These are phyloP conservation scores for Cordyceps militaris DNA, from an alignment of 2,329 filamentous ascomycete genomes.

Conservation along the genomic window DNA sequence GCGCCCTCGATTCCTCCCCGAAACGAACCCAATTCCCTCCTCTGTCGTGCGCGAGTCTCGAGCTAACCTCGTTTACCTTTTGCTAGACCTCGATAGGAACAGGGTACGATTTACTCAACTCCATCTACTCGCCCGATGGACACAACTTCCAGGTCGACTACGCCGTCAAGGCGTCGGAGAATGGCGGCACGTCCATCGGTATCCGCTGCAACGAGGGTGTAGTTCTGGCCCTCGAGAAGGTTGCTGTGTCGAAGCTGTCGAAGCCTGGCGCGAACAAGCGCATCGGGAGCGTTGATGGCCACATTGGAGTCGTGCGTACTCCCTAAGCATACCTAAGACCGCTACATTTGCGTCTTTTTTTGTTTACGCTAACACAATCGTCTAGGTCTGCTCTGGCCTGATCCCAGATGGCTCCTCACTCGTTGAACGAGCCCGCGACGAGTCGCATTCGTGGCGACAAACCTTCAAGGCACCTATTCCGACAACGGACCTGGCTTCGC, in stretches of 20 bases:
- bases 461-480: slow-evolving; percentile 94
- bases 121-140: slow-evolving; percentile 97
- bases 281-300: slow-evolving; percentile 89
- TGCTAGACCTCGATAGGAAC: slow-evolving; percentile 95
- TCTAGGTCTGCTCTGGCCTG: slow-evolving; percentile 84
- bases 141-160: slow-evolving; percentile 99
- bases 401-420: slow-evolving; percentile 94
- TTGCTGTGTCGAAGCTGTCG: slow-evolving; percentile 88
- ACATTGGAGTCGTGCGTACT: slow-evolving; percentile 76
- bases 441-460: slow-evolving; percentile 83
- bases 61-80: neutral
- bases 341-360: neutral
- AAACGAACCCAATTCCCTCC: neutral
- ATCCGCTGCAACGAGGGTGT: slow-evolving; percentile 97
- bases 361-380: neutral
- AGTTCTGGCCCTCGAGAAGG: slow-evolving; percentile 93
- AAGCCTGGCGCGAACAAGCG: slow-evolving; percentile 95
- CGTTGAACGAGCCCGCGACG: slow-evolving; percentile 86
- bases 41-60: neutral
- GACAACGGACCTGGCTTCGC: slow-evolving; percentile 76
- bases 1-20: neutral
- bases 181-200: slow-evolving; percentile 90
- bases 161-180: slow-evolving; percentile 96
- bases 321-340: no score
- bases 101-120: slow-evolving; percentile 98